A percentile compares a stretch with the other conserved stretches of the same genome.
These are phyloP conservation scores for Ogataea ganodermae DNA, from an alignment of 805 yeast genomes.

Conservation along the genomic window DNA sequence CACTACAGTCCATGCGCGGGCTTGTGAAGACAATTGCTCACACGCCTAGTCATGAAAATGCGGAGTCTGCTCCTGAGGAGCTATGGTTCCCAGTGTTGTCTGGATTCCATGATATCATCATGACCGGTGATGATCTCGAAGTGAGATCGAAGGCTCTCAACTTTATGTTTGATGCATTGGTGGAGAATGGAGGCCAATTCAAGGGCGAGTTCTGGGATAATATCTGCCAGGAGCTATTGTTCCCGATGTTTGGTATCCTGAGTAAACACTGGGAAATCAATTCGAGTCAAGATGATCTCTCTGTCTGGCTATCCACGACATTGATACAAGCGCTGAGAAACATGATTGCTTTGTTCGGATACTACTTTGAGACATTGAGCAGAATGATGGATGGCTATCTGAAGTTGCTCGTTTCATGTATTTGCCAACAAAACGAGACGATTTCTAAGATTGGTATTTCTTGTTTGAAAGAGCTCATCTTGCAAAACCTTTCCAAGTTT, in stretches of 20 bases:
- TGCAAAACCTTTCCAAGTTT: slow-evolving; percentile 73
- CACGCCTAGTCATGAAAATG: slow-evolving; percentile 30
- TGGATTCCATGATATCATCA: slow-evolving; percentile 84
- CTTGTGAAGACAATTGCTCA: slow-evolving; percentile 62
- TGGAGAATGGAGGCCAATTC: slow-evolving; percentile 77
- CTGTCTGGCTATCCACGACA: slow-evolving; percentile 97
- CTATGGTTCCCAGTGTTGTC: slow-evolving; percentile 86
- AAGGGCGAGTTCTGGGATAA: slow-evolving; percentile 78
- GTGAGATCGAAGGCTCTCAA: slow-evolving; percentile 88
- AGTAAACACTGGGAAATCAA: slow-evolving; percentile 73
- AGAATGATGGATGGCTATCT: slow-evolving; percentile 77
- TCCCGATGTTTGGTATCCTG: slow-evolving; percentile 87
- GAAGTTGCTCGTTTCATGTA: slow-evolving; percentile 77
- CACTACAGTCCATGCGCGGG: slow-evolving; percentile 70
- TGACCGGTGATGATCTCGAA: slow-evolving; percentile 93
- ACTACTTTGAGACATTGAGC: slow-evolving; percentile 76
- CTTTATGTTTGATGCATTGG: slow-evolving; percentile 77
- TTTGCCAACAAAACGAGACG: slow-evolving; percentile 95
- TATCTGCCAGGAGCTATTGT: slow-evolving; percentile 73
- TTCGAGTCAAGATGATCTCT: slow-evolving; percentile 77
- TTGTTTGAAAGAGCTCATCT: slow-evolving; percentile 76
- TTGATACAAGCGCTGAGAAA: slow-evolving; percentile 92
- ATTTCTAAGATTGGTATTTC: slow-evolving; percentile 93
- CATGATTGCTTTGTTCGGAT: slow-evolving; percentile 79
- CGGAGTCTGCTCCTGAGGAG: slow-evolving; percentile 47